Percentiles rank a stretch among this genome's conserved stretches.
Evolutionary conservation across 371 early-diverging fungal species (phyloP).

Genomic region (Choanephora cucurbitarum): DNA sequence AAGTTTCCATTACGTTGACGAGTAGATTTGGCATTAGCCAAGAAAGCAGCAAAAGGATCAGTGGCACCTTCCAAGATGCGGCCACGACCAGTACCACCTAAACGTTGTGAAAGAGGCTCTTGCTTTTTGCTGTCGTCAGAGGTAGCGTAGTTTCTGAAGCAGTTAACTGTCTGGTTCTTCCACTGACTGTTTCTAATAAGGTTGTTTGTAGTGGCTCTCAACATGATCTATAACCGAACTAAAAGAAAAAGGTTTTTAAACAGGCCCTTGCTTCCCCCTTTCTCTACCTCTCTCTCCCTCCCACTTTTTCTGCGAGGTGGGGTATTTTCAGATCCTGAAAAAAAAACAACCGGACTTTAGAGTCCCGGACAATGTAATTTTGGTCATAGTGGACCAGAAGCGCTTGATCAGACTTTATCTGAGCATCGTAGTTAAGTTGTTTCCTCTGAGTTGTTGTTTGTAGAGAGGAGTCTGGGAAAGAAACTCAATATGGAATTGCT

Average conservation of each 20-base stretch:
- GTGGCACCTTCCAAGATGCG: conserved; percentile 17
- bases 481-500: too few species aligned
- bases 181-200: conserved; percentile 4
- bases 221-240: conserved; percentile 5
- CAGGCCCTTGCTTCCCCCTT: conserved; percentile 3
- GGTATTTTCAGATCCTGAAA: too few species aligned
- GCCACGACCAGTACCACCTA: conserved; percentile 49
- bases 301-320: too few species aligned
- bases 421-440: too few species aligned
- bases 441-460: too few species aligned
- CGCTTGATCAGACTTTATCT: too few species aligned
- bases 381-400: too few species aligned
- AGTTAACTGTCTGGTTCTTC: conserved; percentile 10
- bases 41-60: conserved; percentile 43
- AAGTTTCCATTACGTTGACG: conserved; percentile 21
- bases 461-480: too few species aligned
- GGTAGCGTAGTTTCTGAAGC: conserved; percentile 5
- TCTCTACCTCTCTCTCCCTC: too few species aligned
- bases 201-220: conserved; percentile 13
- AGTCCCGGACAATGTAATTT: too few species aligned
- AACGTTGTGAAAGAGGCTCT: conserved; percentile 28
- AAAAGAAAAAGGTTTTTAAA: neutral
- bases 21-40: conserved; percentile 25
- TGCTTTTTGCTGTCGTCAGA: conserved; percentile 1
- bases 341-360: too few species aligned